phyloP scores from a whole-genome alignment of 179 eudicot genomes.

The Gypsophila paniculata region DNA sequence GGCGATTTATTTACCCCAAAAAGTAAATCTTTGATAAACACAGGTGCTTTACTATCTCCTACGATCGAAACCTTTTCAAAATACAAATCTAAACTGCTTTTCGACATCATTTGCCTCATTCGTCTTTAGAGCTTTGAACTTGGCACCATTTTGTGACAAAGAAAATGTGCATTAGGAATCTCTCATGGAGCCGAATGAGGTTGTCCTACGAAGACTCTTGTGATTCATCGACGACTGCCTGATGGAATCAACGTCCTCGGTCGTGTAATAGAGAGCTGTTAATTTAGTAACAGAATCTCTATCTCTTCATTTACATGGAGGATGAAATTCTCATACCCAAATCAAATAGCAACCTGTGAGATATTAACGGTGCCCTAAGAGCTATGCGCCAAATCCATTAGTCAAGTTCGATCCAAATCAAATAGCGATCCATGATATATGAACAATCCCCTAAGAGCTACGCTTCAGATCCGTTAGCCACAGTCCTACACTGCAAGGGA shows the following conservation, averaged over 20 bases:
- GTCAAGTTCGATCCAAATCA: constrained; percentile 7
- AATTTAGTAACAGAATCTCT: constrained; percentile 18
- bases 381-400: constrained; percentile 22
- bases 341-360: constrained; percentile 9
- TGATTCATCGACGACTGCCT: not conserved
- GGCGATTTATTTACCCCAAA: constrained; percentile 27
- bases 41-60: constrained; percentile 24
- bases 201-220: not conserved
- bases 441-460: constrained; percentile 21
- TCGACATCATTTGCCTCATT: constrained; percentile 26
- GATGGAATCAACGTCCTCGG: not conserved
- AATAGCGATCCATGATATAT: constrained; percentile 17
- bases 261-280: not conserved
- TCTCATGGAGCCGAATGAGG: constrained; percentile 6
- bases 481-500: not conserved
- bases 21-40: constrained; percentile 12
- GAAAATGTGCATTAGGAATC: constrained; percentile 14
- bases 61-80: constrained; percentile 21
- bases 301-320: constrained; percentile 24
- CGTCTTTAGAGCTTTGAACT: constrained; percentile 14
- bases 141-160: constrained; percentile 4
- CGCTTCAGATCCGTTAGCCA: constrained; percentile 21
- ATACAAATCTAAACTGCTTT: constrained; percentile 34
- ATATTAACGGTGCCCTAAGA: constrained; percentile 24
- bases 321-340: constrained; percentile 21